Conservation (phyloP, 306 rosid species). For the Adenanthera pavonina region DNA sequence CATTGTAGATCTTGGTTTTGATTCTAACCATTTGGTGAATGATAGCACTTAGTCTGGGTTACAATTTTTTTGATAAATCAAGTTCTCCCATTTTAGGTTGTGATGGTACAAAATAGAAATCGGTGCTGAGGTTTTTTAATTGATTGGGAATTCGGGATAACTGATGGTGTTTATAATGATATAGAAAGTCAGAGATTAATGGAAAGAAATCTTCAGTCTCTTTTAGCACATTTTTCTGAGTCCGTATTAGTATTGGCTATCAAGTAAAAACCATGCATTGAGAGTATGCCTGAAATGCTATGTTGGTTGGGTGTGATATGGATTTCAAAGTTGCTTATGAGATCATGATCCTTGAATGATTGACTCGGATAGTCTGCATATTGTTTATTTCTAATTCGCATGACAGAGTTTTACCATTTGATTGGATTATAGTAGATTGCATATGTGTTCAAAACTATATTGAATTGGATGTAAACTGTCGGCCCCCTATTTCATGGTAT, state of each 20-base stretch:
- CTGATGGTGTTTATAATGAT: background rate
- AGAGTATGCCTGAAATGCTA: background rate
- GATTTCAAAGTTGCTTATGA: background rate
- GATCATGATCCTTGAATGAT: background rate
- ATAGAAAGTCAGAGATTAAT: background rate
- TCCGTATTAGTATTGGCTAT: background rate
- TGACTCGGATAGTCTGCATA: background rate
- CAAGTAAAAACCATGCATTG: background rate
- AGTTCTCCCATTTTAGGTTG: background rate
- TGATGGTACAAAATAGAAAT: background rate
- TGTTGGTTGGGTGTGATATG: background rate
- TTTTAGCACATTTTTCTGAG: background rate
- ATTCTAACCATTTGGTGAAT: background rate
- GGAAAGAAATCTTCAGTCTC: background rate
- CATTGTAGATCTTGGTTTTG: background rate
- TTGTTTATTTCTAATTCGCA: background rate
- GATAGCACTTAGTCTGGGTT: background rate
- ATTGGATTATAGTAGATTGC: conserved; percentile 4
- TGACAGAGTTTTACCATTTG: conserved; percentile 6
- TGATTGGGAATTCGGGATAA: background rate
- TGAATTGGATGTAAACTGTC: background rate
- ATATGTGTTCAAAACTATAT: background rate
- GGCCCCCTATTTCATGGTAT: background rate
- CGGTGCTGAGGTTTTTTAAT: background rate
- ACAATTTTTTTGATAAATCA: background rate